phyloP scores from a whole-genome alignment of 2,329 filamentous ascomycete genomes.

The Fusarium armeniacum region DNA sequence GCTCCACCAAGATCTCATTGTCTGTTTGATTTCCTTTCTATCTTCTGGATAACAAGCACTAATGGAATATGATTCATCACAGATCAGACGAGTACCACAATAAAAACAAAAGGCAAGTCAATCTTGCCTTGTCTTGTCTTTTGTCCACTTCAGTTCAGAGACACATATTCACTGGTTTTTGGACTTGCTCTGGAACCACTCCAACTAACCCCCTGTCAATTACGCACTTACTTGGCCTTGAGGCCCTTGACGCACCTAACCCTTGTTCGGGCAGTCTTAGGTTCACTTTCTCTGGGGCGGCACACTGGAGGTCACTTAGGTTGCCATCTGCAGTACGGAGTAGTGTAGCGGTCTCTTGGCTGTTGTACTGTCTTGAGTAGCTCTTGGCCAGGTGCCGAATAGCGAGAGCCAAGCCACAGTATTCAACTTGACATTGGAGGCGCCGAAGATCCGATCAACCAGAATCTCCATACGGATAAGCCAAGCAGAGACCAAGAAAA shows the following conservation, averaged over 20 bases:
- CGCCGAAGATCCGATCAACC: conserved; percentile 49
- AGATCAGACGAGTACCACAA: background rate
- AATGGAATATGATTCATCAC: conserved; percentile 3
- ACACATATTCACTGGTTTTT: conserved; percentile 10
- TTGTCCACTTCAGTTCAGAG: background rate
- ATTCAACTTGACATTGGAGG: conserved; percentile 25
- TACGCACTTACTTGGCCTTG: conserved; percentile 22
- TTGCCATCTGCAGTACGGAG: conserved; percentile 4
- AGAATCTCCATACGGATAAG: conserved; percentile 25
- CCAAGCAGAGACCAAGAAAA: conserved; percentile 38
- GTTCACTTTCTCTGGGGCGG: conserved; percentile 25
- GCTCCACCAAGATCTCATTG: conserved; percentile 24
- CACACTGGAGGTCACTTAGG: conserved; percentile 15
- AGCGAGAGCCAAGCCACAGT: conserved; percentile 44
- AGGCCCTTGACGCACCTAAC: background rate
- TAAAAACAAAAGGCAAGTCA: background rate
- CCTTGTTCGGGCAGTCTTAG: conserved; percentile 2
- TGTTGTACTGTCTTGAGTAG: conserved; percentile 1
- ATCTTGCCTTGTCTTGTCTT: conserved; percentile 1
- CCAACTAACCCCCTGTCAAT: conserved; percentile 21
- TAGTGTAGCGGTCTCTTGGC: conserved; percentile 6
- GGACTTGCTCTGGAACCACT: conserved; percentile 32
- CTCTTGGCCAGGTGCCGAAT: conserved; percentile 45
- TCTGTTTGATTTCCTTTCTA: conserved; percentile 1
- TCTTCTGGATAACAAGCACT: background rate